These are phyloP conservation scores for Annona cherimola DNA, from an alignment of 164 flowering plant species.

Conservation along the genomic window DNA sequence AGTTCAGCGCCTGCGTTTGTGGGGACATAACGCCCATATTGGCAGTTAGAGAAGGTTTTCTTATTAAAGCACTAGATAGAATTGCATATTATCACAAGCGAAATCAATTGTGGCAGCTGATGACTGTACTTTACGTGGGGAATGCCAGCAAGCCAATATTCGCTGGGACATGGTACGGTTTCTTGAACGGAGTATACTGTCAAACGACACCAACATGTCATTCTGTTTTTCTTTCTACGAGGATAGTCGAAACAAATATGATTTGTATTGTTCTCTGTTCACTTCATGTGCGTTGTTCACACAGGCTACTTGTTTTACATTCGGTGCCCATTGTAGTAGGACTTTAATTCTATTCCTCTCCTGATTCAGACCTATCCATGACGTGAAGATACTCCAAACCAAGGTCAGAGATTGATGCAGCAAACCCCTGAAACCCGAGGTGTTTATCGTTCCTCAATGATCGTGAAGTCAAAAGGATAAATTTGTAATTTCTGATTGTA, in stretches of 20 bases:
- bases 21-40: too few relatives aligned
- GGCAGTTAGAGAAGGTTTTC: not conserved
- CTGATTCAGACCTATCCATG: constrained; percentile 68
- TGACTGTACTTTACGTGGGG: not conserved
- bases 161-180: too few relatives aligned
- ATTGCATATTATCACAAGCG: not conserved
- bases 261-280: too few relatives aligned
- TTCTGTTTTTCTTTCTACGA: not conserved
- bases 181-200: not conserved
- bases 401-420: constrained; percentile 49
- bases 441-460: not conserved
- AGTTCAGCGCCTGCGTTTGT: too few relatives aligned
- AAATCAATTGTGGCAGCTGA: not conserved
- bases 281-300: too few relatives aligned
- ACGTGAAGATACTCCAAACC: constrained; percentile 68
- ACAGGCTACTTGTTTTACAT: too few relatives aligned
- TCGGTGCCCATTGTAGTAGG: not conserved
- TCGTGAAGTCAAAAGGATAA: not conserved
- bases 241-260: too few relatives aligned
- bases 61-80: not conserved
- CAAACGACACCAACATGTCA: not conserved
- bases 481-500: not conserved
- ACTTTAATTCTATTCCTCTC: not conserved
- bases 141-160: too few relatives aligned
- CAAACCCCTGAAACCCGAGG: not conserved